Percentiles rank a stretch among this genome's conserved stretches.
Evolutionary conservation across 2,329 filamentous ascomycete genomes (phyloP).

Genomic region (Aspergillus melleus): DNA sequence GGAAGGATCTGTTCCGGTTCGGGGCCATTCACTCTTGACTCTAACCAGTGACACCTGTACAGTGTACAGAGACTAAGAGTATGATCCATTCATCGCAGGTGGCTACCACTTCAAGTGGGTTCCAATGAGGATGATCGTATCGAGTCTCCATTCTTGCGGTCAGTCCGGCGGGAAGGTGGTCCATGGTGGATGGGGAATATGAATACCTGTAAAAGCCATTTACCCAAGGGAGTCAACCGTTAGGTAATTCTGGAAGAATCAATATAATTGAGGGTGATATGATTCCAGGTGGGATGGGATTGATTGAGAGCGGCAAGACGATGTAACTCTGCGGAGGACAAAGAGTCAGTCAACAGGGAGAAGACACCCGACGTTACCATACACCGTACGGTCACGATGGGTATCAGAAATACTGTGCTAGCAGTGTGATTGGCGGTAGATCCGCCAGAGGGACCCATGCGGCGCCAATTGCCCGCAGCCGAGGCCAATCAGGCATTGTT

Average conservation of each 20-base stretch:
- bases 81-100: background rate
- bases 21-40: background rate
- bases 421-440: constrained; percentile 6
- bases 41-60: background rate
- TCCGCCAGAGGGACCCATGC: background rate
- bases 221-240: background rate
- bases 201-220: background rate
- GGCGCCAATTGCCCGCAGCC: constrained; percentile 2
- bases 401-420: background rate
- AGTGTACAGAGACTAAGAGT: background rate
- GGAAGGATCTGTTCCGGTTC: background rate
- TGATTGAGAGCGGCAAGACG: background rate
- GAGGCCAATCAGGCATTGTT: background rate
- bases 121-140: too few species aligned
- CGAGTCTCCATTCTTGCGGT: background rate
- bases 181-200: too few species aligned
- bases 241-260: background rate
- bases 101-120: too few species aligned
- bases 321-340: background rate
- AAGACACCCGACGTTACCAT: background rate
- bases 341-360: background rate
- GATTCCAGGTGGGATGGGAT: background rate
- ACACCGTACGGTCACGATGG: background rate
- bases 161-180: background rate
- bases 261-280: background rate